Evolutionary conservation across 495 filamentous ascomycete genomes (phyloP).

Genomic region (Aspergillus sclerotioniger): DNA sequence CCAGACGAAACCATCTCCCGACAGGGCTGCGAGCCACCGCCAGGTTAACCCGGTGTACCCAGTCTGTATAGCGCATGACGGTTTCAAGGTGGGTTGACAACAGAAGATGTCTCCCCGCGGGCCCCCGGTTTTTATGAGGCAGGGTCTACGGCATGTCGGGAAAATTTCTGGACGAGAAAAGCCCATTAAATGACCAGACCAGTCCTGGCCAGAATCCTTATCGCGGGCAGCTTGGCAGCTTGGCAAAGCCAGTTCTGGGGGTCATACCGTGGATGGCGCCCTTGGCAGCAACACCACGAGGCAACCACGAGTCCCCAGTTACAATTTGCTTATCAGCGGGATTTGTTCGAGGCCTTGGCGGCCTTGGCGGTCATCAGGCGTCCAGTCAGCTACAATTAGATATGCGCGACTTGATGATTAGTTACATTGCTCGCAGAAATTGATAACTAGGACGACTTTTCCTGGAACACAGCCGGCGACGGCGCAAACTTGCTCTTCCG

Average conservation of each 20-base stretch:
- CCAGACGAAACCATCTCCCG: constrained; percentile 71
- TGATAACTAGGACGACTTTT: constrained; percentile 7
- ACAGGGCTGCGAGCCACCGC: constrained; percentile 57
- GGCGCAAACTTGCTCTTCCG: constrained; percentile 39
- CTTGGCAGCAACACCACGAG: not conserved
- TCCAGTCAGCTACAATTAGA: too few relatives aligned
- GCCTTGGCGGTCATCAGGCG: too few relatives aligned
- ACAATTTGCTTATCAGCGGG: not conserved
- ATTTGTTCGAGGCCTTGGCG: not conserved
- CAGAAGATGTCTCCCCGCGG: not conserved
- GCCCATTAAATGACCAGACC: not conserved
- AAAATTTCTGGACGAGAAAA: constrained; percentile 9
- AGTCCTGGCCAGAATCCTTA: not conserved
- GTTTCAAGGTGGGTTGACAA: not conserved
- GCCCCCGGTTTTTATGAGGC: constrained; percentile 14
- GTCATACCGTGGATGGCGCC: constrained; percentile 2
- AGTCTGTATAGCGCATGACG: constrained; percentile 39
- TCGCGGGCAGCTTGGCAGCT: constrained; percentile 10
- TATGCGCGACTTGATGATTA: too few relatives aligned
- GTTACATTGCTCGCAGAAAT: not conserved
- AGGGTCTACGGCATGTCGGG: constrained; percentile 4
- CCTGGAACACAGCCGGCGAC: constrained; percentile 15
- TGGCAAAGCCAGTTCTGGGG: constrained; percentile 5
- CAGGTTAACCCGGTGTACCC: constrained; percentile 52
- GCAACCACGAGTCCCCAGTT: not conserved